phyloP scores from a whole-genome alignment of 768 basidiomycete species.

The Leccinum subgranulosum region DNA sequence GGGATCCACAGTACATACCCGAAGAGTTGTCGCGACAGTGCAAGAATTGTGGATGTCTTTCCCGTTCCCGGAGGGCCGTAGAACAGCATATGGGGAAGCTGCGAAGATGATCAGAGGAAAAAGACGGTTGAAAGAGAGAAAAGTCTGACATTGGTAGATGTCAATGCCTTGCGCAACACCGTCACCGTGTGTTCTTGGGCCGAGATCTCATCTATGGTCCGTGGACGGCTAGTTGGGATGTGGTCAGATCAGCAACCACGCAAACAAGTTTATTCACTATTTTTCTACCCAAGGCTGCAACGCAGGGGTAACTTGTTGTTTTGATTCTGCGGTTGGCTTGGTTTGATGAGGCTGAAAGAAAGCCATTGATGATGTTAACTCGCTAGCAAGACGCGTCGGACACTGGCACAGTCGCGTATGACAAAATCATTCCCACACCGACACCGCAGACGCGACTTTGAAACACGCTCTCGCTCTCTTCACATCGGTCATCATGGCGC shows the following conservation, averaged over 20 bases:
- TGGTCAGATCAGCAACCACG: background rate
- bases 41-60: conserved; percentile 97
- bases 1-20: conserved; percentile 53
- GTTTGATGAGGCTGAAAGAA: conserved; percentile 57
- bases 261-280: conserved; percentile 61
- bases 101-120: conserved; percentile 15
- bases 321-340: conserved; percentile 38
- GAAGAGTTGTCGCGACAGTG: conserved; percentile 89
- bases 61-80: conserved; percentile 99
- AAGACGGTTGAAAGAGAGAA: background rate
- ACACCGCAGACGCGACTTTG: conserved; percentile 20
- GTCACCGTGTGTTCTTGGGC: conserved; percentile 96
- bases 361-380: conserved; percentile 50
- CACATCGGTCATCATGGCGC: conserved; percentile 20
- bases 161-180: conserved; percentile 86
- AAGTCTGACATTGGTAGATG: conserved; percentile 79
- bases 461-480: conserved; percentile 6
- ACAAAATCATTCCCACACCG: conserved; percentile 4
- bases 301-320: conserved; percentile 51
- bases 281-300: conserved; percentile 98
- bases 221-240: conserved; percentile 68
- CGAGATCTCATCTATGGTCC: conserved; percentile 96
- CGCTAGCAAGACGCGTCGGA: conserved; percentile 36
- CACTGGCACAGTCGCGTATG: conserved; percentile 36
- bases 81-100: conserved; percentile 99